Percentiles rank a stretch among this genome's conserved stretches.
Conservation (phyloP, 768 basidiomycete genomes). For the Tricholomella constricta region DNA sequence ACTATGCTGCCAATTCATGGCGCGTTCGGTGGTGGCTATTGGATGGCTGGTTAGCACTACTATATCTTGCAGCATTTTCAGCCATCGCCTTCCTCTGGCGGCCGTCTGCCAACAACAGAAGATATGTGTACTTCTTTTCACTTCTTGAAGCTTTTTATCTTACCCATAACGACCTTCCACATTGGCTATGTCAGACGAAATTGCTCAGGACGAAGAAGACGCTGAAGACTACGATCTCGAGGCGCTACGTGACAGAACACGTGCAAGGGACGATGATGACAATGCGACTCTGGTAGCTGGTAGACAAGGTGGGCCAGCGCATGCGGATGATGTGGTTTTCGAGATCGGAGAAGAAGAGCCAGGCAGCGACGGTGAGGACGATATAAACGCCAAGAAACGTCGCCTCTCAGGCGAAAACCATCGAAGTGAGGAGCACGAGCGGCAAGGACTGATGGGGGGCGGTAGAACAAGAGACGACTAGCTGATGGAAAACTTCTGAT, state of each 20-base stretch:
- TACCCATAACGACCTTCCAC: slow-evolving; percentile 44
- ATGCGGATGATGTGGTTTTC: slow-evolving; percentile 80
- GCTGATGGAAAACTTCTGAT: slow-evolving; percentile 13
- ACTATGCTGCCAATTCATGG: slow-evolving; percentile 93
- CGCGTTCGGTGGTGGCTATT: slow-evolving; percentile 92
- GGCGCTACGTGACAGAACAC: slow-evolving; percentile 59
- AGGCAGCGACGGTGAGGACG: slow-evolving; percentile 64
- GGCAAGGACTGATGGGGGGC: slow-evolving; percentile 60
- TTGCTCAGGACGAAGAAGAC: slow-evolving; percentile 93
- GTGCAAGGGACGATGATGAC: slow-evolving; percentile 61
- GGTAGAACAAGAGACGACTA: slow-evolving; percentile 39
- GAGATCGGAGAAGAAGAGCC: slow-evolving; percentile 87
- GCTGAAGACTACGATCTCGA: slow-evolving; percentile 93
- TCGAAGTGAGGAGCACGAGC: slow-evolving; percentile 54
- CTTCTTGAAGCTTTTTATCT: slow-evolving; percentile 21
- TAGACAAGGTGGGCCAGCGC: slow-evolving; percentile 47
- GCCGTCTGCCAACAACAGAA: slow-evolving; percentile 85
- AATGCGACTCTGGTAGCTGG: slow-evolving; percentile 72
- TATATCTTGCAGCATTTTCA: slow-evolving; percentile 82
- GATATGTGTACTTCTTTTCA: slow-evolving; percentile 51
- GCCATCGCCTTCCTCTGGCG: slow-evolving; percentile 91
- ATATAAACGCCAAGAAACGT: slow-evolving; percentile 51
- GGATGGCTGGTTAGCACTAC: slow-evolving; percentile 90
- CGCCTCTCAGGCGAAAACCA: slow-evolving; percentile 52
- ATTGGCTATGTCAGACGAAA: slow-evolving; percentile 94